Percentiles rank a stretch among this genome's conserved stretches.
Conservation (phyloP, 73 alveolate species). For the Blepharisma stoltei region DNA sequence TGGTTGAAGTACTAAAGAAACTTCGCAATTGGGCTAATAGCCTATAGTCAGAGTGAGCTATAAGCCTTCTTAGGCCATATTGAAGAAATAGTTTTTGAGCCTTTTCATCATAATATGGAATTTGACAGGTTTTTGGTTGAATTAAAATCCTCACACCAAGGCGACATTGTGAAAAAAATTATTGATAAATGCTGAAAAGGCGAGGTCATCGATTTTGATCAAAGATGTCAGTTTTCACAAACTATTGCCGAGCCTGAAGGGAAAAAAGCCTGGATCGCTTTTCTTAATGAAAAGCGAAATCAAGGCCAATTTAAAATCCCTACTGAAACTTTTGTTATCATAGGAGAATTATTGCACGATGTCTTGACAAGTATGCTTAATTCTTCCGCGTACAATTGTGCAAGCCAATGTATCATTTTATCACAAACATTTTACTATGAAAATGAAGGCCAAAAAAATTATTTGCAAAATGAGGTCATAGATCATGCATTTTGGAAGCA, state of each 20-base stretch:
- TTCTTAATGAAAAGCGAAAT: conserved; percentile 11
- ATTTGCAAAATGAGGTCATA: background rate
- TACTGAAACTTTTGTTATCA: background rate
- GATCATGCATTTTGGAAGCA: background rate
- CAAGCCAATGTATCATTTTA: background rate
- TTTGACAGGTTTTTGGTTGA: background rate
- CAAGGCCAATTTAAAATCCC: conserved; percentile 2
- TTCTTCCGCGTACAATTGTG: background rate
- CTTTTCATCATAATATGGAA: background rate
- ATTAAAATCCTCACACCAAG: background rate
- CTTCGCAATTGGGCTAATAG: too few relatives aligned
- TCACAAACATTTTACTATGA: conserved; percentile 26
- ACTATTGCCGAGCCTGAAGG: background rate
- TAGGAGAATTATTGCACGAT: background rate
- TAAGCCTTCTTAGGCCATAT: too few relatives aligned
- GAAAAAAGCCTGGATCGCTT: background rate
- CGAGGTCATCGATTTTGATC: background rate
- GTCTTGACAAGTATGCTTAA: background rate
- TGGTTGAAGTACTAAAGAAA: too few relatives aligned
- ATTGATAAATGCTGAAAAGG: conserved; percentile 9
- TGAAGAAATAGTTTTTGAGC: background rate
- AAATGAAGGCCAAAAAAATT: conserved; percentile 2
- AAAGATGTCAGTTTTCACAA: background rate
- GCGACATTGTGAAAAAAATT: background rate
- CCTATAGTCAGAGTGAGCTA: too few relatives aligned